Evolutionary conservation across 2,329 filamentous ascomycete genomes (phyloP), one percentile per base, ranked within the genome.

Genomic region (Neocatenulostroma microsporum): DNA sequence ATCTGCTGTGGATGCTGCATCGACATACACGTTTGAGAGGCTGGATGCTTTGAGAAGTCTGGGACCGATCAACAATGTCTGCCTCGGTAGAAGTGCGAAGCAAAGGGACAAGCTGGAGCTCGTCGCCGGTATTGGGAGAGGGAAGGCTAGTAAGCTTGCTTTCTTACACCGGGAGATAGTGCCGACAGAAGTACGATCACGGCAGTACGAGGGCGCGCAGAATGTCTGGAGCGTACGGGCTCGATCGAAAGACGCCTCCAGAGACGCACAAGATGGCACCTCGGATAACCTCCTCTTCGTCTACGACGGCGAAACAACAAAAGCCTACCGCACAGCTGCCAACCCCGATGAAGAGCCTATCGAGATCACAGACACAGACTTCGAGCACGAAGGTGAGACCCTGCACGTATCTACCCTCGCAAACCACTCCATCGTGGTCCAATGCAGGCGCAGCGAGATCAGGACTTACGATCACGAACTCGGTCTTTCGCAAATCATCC

Each of bases 401-500:
- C 72, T 96, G 30, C 83, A 93, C 49, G 82, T 91, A 13, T 85
- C 84, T 12, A 83, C 82, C 0, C 76, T 98, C 60, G 83, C 82
- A n/a, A 76, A 76, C 34, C 78, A 84, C 42, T 84, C 76, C 55
- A 78, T 86, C 40, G 80, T 96, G 21, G 80, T 96, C 12, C 91
- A 96, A 55, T 81, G 94, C 2, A 70, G 94, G 36, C 83, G 81
- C 46, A 85, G 80, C 2, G 89, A 96, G 54, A 78, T 96, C 17
- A 76, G 89, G 41, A 89, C 82, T 43, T 98, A 95, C 51, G 88
- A 96, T 58, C 81, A 81, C 86, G 85, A 94, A 59, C 74, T 98
- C 41, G 84, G 82, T 9, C 72, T 98, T 36, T 80, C 81, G 30
- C 89, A 96, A 54, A 96, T 98, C 37, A 73, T 95, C 33, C 86